Base-by-base conservation (phyloP, 345 rosid species). In the Chamaenerion angustifolium region DNA sequence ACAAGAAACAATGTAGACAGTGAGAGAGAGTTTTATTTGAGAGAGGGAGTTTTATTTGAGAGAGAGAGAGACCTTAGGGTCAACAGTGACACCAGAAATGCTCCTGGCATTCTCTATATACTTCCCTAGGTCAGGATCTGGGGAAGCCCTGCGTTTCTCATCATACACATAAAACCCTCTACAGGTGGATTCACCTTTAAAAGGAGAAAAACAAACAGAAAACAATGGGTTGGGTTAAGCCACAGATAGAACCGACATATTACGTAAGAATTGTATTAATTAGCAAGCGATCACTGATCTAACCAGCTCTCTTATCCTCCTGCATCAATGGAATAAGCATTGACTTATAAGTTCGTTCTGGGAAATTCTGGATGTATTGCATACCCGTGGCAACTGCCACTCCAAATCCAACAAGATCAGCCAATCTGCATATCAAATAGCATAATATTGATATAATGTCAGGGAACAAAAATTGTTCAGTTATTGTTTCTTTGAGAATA, bases 271-370 rank as follows among this genome's bases (percentile, higher is more conserved):
- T n/a, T 21, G 25, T 21, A 21, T 1, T 21, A 21, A 21, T 21
- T 21, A 21, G 25, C 25, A 21, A 21, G 25, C 25, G 25, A 16
- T 12, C 54, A 53, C 35, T 46, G 8, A 48, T 31, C 52, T 35
- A 61, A 87, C 98, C 98, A 45, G 75, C 74, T 80, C 98, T 80
- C 69, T 80, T 88, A 67, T 92, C 98, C 73, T 92, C 96, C 67
- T 75, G 98, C 90, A 92, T 58, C 13, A 82, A 45, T 12, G 95
- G 81, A 57, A 78, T 63, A 42, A 92, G 67, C 98, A 84, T 76
- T 43, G 98, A 87, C 64, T 76, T 77, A 67, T 84, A 65, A 12
- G 82, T 74, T 56, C 88, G 59, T 46, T 84, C 96, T 1, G 96
- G 80, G 53, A 87, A 92, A 61, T 76, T 72, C 73, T 72, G 80